These are phyloP conservation scores for Ceratocystiopsis minuta DNA, from an alignment of 2,329 filamentous ascomycete species.

Conservation along the genomic window DNA sequence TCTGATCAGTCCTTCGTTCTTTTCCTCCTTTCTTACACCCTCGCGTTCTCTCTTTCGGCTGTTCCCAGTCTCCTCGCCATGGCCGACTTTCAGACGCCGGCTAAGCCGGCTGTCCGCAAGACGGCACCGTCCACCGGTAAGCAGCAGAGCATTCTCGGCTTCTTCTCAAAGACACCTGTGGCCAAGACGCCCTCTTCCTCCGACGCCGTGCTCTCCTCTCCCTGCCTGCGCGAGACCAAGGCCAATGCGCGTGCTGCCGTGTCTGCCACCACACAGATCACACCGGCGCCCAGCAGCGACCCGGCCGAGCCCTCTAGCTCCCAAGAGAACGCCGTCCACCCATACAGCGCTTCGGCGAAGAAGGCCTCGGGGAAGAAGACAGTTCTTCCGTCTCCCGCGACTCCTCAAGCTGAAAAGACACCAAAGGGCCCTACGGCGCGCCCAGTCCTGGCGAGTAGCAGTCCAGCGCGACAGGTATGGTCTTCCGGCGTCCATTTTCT, in stretches of 20 bases:
- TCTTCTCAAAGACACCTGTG: conserved; percentile 46
- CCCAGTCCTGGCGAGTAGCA: conserved; percentile 34
- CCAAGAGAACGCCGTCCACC: conserved; percentile 41
- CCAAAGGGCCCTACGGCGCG: conserved; percentile 23
- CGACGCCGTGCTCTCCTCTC: conserved; percentile 12
- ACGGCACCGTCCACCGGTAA: conserved; percentile 30
- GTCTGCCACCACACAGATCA: conserved; percentile 29
- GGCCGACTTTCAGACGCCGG: conserved; percentile 19
- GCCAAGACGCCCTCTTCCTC: conserved; percentile 15
- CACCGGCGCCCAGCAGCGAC: conserved; percentile 70
- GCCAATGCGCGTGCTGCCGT: conserved; percentile 22
- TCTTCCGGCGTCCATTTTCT: no score
- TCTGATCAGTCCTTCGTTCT: neutral
- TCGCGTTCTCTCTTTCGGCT: neutral
- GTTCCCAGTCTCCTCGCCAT: conserved; percentile 6
- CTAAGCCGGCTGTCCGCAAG: conserved; percentile 21
- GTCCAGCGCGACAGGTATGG: conserved; percentile 61
- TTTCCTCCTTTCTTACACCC: neutral
- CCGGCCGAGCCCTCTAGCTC: conserved; percentile 47
- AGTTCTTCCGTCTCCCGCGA: conserved; percentile 22
- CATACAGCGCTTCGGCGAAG: conserved; percentile 26
- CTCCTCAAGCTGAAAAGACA: conserved; percentile 19
- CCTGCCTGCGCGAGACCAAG: conserved; percentile 29
- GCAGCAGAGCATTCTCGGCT: conserved; percentile 60
- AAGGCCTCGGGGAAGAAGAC: conserved; percentile 29